A percentile compares a stretch with the other conserved stretches of the same genome.
phyloP scores from a whole-genome alignment of 345 rosid species.

The Salix brachista region DNA sequence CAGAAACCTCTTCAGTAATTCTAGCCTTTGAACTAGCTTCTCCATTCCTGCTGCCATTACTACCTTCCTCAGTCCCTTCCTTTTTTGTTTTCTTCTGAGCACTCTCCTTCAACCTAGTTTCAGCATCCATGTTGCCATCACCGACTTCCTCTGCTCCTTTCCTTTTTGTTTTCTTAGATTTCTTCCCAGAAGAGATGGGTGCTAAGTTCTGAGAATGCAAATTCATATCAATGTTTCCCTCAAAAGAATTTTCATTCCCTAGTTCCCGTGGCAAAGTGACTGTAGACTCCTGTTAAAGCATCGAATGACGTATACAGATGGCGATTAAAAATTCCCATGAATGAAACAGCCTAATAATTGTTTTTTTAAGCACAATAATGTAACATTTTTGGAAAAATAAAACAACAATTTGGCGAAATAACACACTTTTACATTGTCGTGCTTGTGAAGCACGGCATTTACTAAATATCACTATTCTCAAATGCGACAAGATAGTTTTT shows the following conservation, averaged over 20 bases:
- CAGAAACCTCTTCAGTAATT: background rate
- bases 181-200: slow-evolving; percentile 17
- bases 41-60: slow-evolving; percentile 14
- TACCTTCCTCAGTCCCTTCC: slow-evolving; percentile 29
- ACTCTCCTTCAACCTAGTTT: slow-evolving; percentile 17
- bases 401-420: no score
- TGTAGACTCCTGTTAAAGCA: slow-evolving; percentile 33
- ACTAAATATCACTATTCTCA: no score
- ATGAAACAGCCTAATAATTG: background rate
- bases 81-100: slow-evolving; percentile 32
- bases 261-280: slow-evolving; percentile 31
- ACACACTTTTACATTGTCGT: no score
- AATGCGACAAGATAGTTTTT: no score
- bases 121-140: slow-evolving; percentile 23
- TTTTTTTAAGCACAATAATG: no score
- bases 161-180: slow-evolving; percentile 37
- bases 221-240: slow-evolving; percentile 30
- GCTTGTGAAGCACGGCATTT: no score
- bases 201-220: slow-evolving; percentile 12
- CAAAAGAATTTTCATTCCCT: slow-evolving; percentile 58
- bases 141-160: slow-evolving; percentile 39
- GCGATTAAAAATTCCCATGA: background rate
- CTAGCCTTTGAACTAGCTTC: slow-evolving; percentile 19
- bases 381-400: no score
- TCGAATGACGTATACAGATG: background rate